phyloP scores from a whole-genome alignment of 108 stramenopile species.

The Epithemia pelagica region DNA sequence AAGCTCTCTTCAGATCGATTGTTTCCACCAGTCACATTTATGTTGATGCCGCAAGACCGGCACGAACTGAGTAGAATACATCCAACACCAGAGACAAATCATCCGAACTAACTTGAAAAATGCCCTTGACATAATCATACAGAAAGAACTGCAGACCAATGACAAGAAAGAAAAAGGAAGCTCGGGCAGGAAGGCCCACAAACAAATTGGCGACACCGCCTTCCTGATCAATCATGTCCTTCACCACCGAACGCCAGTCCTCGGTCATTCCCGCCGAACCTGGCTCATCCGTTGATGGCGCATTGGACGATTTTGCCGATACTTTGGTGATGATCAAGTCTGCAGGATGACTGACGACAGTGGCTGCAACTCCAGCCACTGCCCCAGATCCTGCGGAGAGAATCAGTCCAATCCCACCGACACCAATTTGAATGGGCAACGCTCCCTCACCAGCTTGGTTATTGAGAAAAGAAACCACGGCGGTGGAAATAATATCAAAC shows the following conservation, averaged over 20 bases:
- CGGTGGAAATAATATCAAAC: constrained; percentile 66
- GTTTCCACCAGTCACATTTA: too few species aligned
- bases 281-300: constrained; percentile 5
- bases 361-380: constrained; percentile 73
- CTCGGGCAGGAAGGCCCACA: constrained; percentile 64
- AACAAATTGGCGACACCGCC: constrained; percentile 76
- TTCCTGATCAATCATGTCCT: constrained; percentile 54
- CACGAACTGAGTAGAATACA: constrained; percentile 83
- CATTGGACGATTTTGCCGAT: constrained; percentile 37
- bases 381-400: constrained; percentile 77
- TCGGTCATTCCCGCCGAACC: constrained; percentile 7
- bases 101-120: constrained; percentile 77
- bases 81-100: constrained; percentile 84
- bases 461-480: constrained; percentile 48
- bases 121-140: constrained; percentile 80
- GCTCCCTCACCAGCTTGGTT: constrained; percentile 42
- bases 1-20: too few species aligned
- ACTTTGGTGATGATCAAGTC: constrained; percentile 83
- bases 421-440: constrained; percentile 67
- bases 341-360: constrained; percentile 75
- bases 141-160: constrained; percentile 89
- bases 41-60: constrained; percentile 42
- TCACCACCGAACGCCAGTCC: constrained; percentile 67
- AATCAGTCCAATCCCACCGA: constrained; percentile 56
- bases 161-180: constrained; percentile 84